These are phyloP conservation scores for Vanilla planifolia DNA, from an alignment of 106 monocot genomes.

Conservation along the genomic window DNA sequence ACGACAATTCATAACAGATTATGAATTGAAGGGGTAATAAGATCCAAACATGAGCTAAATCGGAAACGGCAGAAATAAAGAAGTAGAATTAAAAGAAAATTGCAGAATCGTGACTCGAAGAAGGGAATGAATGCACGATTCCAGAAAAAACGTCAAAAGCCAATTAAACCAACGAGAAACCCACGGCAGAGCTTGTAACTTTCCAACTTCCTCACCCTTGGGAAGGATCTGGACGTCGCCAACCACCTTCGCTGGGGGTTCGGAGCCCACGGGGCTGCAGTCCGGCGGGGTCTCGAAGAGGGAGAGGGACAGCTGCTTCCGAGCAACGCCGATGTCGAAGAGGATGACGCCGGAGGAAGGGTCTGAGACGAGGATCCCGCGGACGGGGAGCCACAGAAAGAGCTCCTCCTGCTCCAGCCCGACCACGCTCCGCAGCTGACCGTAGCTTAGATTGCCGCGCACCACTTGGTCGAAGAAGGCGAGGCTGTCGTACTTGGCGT, in stretches of 20 bases:
- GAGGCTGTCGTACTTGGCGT: slow-evolving; percentile 24
- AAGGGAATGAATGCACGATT: slow-evolving; percentile 1
- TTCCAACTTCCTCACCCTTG: slow-evolving; percentile 8
- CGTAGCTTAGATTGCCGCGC: slow-evolving; percentile 54
- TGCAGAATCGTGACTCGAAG: neutral
- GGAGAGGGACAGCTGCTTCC: slow-evolving; percentile 47
- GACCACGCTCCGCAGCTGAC: slow-evolving; percentile 33
- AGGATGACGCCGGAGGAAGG: slow-evolving; percentile 39
- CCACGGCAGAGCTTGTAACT: neutral
- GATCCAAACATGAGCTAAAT: slow-evolving; percentile 4
- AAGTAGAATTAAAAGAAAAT: neutral
- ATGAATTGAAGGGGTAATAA: neutral
- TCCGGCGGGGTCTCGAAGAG: slow-evolving; percentile 49
- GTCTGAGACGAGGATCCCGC: slow-evolving; percentile 33
- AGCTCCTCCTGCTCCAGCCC: slow-evolving; percentile 64
- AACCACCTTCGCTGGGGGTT: neutral
- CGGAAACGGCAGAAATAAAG: neutral
- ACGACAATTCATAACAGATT: neutral
- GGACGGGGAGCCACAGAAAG: slow-evolving; percentile 60
- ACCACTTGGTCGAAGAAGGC: slow-evolving; percentile 35
- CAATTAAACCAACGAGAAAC: neutral
- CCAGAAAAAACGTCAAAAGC: neutral
- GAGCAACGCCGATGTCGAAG: slow-evolving; percentile 50
- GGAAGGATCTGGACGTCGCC: slow-evolving; percentile 2
- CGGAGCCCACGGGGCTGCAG: slow-evolving; percentile 13